Evolutionary conservation across 768 basidiomycete genomes (phyloP).

Genomic region (Boletus pseudo-olivaceus): DNA sequence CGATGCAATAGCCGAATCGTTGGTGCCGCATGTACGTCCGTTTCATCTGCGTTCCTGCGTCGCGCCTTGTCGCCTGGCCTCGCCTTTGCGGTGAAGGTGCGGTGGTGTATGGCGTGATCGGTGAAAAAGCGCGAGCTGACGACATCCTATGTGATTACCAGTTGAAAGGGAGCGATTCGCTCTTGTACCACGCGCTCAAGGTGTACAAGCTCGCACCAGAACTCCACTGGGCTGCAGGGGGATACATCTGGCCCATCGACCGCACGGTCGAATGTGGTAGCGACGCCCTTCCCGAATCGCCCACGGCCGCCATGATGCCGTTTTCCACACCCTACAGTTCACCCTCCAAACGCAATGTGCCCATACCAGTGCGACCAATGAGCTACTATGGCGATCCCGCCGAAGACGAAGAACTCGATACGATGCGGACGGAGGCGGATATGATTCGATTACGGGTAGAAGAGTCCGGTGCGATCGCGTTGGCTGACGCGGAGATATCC

Average conservation of each 20-base stretch:
- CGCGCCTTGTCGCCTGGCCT: not conserved
- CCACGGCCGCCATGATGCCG: conserved; percentile 21
- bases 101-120: conserved; percentile 4
- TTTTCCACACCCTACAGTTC: conserved; percentile 24
- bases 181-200: conserved; percentile 74
- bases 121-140: conserved; percentile 14
- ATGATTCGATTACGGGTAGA: conserved; percentile 54
- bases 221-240: conserved; percentile 79
- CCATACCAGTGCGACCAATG: conserved; percentile 40
- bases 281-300: conserved; percentile 35
- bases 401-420: conserved; percentile 36
- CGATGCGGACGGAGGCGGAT: conserved; percentile 27
- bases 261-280: conserved; percentile 60
- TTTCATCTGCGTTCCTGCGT: conserved; percentile 8
- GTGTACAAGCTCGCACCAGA: conserved; percentile 71
- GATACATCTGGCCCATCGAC: conserved; percentile 77
- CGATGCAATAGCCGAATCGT: conserved; percentile 61
- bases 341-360: conserved; percentile 22
- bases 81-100: conserved; percentile 1
- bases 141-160: conserved; percentile 25
- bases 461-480: conserved; percentile 62
- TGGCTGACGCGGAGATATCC: conserved; percentile 60
- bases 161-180: conserved; percentile 75
- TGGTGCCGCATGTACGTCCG: conserved; percentile 64
- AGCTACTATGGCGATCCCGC: conserved; percentile 40